A percentile compares a stretch with the other conserved stretches of the same genome.
These are phyloP conservation scores for Comarum palustre DNA, from an alignment of 306 rosid species.

Conservation along the genomic window DNA sequence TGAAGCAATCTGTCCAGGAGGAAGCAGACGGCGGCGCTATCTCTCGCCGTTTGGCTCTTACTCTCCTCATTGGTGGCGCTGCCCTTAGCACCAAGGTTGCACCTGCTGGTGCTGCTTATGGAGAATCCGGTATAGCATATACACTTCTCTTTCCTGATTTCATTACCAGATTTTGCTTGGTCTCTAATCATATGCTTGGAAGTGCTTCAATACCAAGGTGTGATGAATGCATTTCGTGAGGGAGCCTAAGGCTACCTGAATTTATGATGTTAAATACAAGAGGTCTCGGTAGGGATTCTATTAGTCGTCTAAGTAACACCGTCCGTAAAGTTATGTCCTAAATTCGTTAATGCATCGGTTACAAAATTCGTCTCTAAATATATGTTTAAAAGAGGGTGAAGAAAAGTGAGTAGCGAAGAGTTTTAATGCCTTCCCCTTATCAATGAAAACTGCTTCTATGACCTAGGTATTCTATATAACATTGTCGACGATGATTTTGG, in stretches of 20 bases:
- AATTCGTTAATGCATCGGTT: too few species aligned
- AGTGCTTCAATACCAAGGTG: neutral
- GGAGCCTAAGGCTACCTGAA: neutral
- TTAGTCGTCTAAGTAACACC: too few species aligned
- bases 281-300: too few species aligned
- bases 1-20: conserved; percentile 58
- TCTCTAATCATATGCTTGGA: neutral
- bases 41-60: conserved; percentile 85
- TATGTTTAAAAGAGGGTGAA: too few species aligned
- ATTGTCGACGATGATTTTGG: neutral
- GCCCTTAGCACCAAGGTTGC: conserved; percentile 81
- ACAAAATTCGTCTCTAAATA: too few species aligned
- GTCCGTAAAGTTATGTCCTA: too few species aligned
- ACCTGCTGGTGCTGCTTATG: conserved; percentile 94
- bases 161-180: neutral
- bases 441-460: neutral
- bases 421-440: neutral
- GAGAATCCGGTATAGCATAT: conserved; percentile 65
- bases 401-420: too few species aligned
- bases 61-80: conserved; percentile 77
- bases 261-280: too few species aligned
- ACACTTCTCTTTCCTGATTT: neutral
- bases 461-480: neutral
- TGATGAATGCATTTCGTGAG: neutral
- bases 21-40: conserved; percentile 35